Evolutionary conservation across 2,329 filamentous ascomycete species (phyloP).

Genomic region (Calonectria multiphialidica): DNA sequence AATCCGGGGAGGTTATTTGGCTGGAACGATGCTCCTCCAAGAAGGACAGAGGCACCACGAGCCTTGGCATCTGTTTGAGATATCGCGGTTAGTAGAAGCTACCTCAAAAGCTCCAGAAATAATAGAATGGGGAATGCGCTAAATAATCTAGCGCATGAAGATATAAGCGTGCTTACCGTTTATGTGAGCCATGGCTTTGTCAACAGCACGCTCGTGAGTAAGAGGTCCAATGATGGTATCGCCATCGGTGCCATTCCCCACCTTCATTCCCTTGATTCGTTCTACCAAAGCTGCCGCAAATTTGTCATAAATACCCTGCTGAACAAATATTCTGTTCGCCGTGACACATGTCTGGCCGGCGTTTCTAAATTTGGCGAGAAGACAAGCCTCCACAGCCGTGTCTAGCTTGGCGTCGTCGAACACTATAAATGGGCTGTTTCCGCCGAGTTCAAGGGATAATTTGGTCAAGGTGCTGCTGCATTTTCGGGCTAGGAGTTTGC

Average conservation of each 20-base stretch:
- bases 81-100: not conserved
- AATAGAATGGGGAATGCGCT: not conserved
- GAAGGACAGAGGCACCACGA: conserved; percentile 67
- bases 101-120: not conserved
- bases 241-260: conserved; percentile 65
- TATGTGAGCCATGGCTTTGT: conserved; percentile 71
- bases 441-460: conserved; percentile 1
- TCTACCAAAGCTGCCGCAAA: conserved; percentile 61
- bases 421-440: conserved; percentile 5
- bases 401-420: conserved; percentile 5
- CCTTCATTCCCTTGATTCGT: conserved; percentile 66
- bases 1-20: conserved; percentile 66
- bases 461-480: not conserved
- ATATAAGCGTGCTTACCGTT: conserved; percentile 34
- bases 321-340: conserved; percentile 69
- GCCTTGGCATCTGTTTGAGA: conserved; percentile 60
- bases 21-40: conserved; percentile 67
- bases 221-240: conserved; percentile 68
- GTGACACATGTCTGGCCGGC: conserved; percentile 26
- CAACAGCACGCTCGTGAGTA: conserved; percentile 72
- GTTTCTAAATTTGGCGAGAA: conserved; percentile 8
- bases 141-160: not conserved
- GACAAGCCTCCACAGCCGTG: not conserved
- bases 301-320: conserved; percentile 67
- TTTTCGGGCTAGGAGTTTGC: not conserved